A percentile compares a stretch with the other conserved stretches of the same genome.
Evolutionary conservation across 2,329 filamentous ascomycete genomes (phyloP).

Genomic region (Xylariomycetidae sp.): DNA sequence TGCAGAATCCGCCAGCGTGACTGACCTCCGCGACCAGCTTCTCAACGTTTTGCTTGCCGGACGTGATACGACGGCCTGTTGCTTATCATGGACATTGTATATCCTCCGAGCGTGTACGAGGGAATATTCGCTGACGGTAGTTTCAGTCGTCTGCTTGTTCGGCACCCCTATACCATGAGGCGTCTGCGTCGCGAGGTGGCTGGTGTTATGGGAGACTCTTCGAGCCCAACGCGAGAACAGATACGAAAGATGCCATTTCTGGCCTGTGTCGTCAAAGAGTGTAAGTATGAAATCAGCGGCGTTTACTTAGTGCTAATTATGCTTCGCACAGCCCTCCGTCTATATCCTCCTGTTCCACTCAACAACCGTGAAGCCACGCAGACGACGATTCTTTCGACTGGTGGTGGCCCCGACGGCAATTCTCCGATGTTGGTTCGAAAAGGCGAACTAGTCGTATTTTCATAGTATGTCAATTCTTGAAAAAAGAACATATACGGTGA

Average conservation of each 20-base stretch:
- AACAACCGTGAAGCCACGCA: conserved; percentile 42
- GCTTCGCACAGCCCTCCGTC: conserved; percentile 34
- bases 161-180: too few relatives aligned
- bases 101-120: too few relatives aligned
- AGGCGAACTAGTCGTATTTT: conserved; percentile 17
- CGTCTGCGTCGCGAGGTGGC: conserved; percentile 14
- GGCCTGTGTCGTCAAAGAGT: conserved; percentile 10
- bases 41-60: conserved; percentile 19
- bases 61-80: conserved; percentile 19
- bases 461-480: conserved; percentile 13
- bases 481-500: conserved; percentile 6
- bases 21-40: conserved; percentile 16
- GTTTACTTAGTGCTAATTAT: not conserved
- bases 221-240: conserved; percentile 13
- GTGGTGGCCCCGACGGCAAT: conserved; percentile 18
- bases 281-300: too few relatives aligned
- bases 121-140: too few relatives aligned
- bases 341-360: conserved; percentile 45
- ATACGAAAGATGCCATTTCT: conserved; percentile 17
- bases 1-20: conserved; percentile 2
- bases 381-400: conserved; percentile 29
- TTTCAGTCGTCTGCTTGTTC: too few relatives aligned
- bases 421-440: conserved; percentile 18
- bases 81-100: conserved; percentile 19
- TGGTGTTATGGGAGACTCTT: conserved; percentile 9